These are phyloP conservation scores for Trichophyton verrucosum DNA, from an alignment of 2,329 filamentous ascomycete species.

Conservation along the genomic window DNA sequence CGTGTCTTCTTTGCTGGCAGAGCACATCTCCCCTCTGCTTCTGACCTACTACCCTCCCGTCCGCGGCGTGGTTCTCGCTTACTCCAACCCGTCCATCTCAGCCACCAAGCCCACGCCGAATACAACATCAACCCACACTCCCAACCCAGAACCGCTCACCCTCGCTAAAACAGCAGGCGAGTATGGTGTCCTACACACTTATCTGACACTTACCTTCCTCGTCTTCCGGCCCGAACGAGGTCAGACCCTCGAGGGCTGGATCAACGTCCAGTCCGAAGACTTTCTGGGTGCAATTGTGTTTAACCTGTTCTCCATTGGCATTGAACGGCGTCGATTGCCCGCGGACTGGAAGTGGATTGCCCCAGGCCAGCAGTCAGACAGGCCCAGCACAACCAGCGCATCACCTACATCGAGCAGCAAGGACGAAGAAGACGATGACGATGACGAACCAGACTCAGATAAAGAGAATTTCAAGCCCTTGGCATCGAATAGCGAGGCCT, in stretches of 20 bases:
- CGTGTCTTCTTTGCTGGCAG: slow-evolving; percentile 46
- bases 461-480: slow-evolving; percentile 32
- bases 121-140: slow-evolving; percentile 24
- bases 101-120: slow-evolving; percentile 29
- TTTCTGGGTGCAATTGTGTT: slow-evolving; percentile 82
- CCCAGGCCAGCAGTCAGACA: slow-evolving; percentile 28
- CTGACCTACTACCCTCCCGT: slow-evolving; percentile 51
- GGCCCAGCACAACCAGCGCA: neutral
- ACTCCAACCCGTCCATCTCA: slow-evolving; percentile 35
- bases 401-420: neutral
- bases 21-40: slow-evolving; percentile 51
- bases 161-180: slow-evolving; percentile 51
- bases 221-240: slow-evolving; percentile 67
- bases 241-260: slow-evolving; percentile 61
- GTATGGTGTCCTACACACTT: slow-evolving; percentile 74
- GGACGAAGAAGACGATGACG: slow-evolving; percentile 12
- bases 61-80: slow-evolving; percentile 45
- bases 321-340: slow-evolving; percentile 66
- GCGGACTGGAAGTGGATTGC: slow-evolving; percentile 68
- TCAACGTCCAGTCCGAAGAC: slow-evolving; percentile 78
- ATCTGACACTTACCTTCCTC: slow-evolving; percentile 77
- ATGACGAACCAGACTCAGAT: slow-evolving; percentile 24
- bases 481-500: slow-evolving; percentile 17
- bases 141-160: slow-evolving; percentile 28
- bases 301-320: slow-evolving; percentile 82